Conservation (phyloP, 768 basidiomycete species). For the Boletus bicolor region DNA sequence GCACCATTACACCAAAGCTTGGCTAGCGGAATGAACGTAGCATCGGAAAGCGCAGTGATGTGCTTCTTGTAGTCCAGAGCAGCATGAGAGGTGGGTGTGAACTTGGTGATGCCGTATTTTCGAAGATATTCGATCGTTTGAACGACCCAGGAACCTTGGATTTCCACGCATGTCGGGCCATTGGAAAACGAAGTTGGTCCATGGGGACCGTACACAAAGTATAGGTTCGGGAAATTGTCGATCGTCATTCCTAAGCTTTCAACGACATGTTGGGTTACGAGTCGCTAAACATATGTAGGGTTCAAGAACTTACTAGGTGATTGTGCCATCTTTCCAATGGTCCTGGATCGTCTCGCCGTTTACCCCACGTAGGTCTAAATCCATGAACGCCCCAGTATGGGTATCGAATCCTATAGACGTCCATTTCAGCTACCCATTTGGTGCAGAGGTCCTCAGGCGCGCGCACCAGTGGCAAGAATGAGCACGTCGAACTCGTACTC, state of each 20-base stretch:
- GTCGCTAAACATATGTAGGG: background rate
- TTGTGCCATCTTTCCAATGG: conserved; percentile 13
- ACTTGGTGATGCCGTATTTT: conserved; percentile 9
- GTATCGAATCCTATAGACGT: background rate
- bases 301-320: conserved; percentile 13
- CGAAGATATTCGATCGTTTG: conserved; percentile 12
- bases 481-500: conserved; percentile 12
- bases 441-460: background rate
- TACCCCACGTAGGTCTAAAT: conserved; percentile 10
- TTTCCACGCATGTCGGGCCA: conserved; percentile 10
- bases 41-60: background rate
- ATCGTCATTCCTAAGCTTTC: conserved; percentile 12
- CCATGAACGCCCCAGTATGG: conserved; percentile 1
- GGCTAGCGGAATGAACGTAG: conserved; percentile 7
- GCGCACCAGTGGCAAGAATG: conserved; percentile 6
- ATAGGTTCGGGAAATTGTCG: conserved; percentile 19
- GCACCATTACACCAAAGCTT: conserved; percentile 1
- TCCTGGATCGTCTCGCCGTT: conserved; percentile 12
- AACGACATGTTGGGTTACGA: background rate
- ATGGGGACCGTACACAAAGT: conserved; percentile 14
- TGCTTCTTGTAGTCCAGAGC: conserved; percentile 8
- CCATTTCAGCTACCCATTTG: background rate
- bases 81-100: conserved; percentile 5
- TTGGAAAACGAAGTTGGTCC: conserved; percentile 9
- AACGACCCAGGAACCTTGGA: conserved; percentile 7